Evolutionary conservation across 2,329 filamentous ascomycete genomes (phyloP).

Genomic region (Didymella pinodella): DNA sequence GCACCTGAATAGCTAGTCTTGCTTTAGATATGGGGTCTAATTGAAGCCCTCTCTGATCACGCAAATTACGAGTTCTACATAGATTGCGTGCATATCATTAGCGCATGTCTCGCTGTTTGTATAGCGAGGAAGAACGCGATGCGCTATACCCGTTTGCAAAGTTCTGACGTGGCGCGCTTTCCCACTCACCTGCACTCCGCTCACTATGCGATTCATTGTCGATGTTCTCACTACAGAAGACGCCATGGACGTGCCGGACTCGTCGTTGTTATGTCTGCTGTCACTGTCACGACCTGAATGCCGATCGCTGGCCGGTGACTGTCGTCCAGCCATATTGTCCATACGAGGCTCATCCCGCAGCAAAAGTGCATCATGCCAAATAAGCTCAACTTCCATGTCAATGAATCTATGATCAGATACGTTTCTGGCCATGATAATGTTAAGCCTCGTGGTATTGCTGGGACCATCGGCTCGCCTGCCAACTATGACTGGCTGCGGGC

Average conservation of each 20-base stretch:
- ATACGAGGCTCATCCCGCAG: neutral
- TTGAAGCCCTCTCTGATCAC: neutral
- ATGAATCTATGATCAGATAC: neutral
- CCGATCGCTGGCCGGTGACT: neutral
- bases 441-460: neutral
- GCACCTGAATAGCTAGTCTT: neutral
- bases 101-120: neutral
- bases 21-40: neutral
- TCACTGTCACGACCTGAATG: neutral
- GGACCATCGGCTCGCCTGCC: neutral
- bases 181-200: neutral
- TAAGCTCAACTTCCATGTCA: neutral
- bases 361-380: neutral
- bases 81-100: neutral
- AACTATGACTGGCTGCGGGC: no score
- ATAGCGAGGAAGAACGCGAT: neutral
- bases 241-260: conserved; percentile 1
- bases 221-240: neutral
- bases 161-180: neutral
- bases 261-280: neutral
- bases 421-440: neutral
- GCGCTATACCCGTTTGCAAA: neutral
- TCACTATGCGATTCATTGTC: neutral
- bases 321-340: conserved; percentile 1
- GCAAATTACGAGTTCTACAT: neutral